phyloP scores from a whole-genome alignment of 2,329 filamentous ascomycete genomes.

The Aciculosporium take region DNA sequence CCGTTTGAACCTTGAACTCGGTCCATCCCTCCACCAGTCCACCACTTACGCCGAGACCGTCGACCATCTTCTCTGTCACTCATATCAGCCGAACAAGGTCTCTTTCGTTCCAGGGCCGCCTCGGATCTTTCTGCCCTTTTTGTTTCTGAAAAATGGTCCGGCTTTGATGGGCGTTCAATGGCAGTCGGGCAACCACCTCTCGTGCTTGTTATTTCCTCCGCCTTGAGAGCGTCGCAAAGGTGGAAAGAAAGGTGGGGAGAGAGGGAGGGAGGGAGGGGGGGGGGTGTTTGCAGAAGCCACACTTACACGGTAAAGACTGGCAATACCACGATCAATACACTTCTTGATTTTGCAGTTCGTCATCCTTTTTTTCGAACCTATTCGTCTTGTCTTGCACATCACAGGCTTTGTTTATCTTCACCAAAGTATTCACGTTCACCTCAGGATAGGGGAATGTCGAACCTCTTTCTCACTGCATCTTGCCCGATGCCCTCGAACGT shows the following conservation, averaged over 20 bases:
- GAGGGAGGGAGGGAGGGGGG: constrained; percentile 5
- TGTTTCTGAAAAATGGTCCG: constrained; percentile 14
- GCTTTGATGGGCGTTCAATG: constrained; percentile 5
- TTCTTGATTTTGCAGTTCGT: not conserved
- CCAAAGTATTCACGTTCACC: not conserved
- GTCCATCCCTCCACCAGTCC: constrained; percentile 10
- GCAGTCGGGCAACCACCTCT: constrained; percentile 3
- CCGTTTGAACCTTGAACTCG: constrained; percentile 10
- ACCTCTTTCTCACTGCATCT: not conserved
- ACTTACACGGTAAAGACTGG: constrained; percentile 3
- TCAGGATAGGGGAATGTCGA: not conserved
- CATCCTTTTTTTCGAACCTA: not conserved
- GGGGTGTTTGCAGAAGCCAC: constrained; percentile 4
- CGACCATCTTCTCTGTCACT: constrained; percentile 9
- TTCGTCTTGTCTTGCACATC: not conserved
- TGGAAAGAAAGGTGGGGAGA: no score
- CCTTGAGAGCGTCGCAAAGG: not conserved
- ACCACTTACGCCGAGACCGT: constrained; percentile 11
- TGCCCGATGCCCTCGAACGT: constrained; percentile 3
- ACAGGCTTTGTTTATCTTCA: not conserved
- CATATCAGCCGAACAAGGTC: constrained; percentile 11
- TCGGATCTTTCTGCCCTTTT: constrained; percentile 6
- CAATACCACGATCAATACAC: constrained; percentile 1
- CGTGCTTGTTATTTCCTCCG: constrained; percentile 2
- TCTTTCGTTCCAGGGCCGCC: constrained; percentile 7